Conservation (phyloP, 1,139 yeast genomes). For the Citeromyces hawaiiensis region DNA sequence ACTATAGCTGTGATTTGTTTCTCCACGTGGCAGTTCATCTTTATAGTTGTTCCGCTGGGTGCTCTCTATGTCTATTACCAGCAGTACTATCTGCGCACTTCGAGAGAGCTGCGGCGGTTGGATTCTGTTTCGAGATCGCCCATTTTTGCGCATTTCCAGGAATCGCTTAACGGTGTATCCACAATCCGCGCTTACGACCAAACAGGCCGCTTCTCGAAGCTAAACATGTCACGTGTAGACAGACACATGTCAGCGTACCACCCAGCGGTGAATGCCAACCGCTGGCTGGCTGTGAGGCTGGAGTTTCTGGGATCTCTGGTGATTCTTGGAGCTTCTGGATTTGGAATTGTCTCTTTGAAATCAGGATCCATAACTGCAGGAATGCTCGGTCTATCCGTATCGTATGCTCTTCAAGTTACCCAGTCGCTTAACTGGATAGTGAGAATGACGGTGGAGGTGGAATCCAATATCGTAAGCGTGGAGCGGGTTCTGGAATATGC, state of each 20-base stretch:
- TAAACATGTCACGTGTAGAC: slow-evolving; percentile 72
- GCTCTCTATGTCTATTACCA: slow-evolving; percentile 73
- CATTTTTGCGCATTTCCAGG: slow-evolving; percentile 93
- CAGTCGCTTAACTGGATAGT: slow-evolving; percentile 96
- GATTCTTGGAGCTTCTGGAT: slow-evolving; percentile 74
- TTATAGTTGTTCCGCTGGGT: slow-evolving; percentile 59
- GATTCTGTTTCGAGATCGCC: slow-evolving; percentile 93
- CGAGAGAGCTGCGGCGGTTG: slow-evolving; percentile 88
- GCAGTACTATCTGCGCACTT: slow-evolving; percentile 77
- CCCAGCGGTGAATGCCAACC: slow-evolving; percentile 86
- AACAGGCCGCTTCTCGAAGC: slow-evolving; percentile 51
- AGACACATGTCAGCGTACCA: slow-evolving; percentile 82
- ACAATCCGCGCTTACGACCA: slow-evolving; percentile 86
- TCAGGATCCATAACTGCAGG: slow-evolving; percentile 73
- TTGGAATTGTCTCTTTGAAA: slow-evolving; percentile 57
- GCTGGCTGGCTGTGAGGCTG: slow-evolving; percentile 93
- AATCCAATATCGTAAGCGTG: slow-evolving; percentile 91
- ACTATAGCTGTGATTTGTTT: slow-evolving; percentile 73
- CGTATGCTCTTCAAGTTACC: slow-evolving; percentile 85
- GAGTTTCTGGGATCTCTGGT: slow-evolving; percentile 85
- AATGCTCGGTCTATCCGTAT: slow-evolving; percentile 82
- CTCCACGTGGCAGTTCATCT: slow-evolving; percentile 79
- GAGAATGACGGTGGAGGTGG: slow-evolving; percentile 96
- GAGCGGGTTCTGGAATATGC: slow-evolving; percentile 91
- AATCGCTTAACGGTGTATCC: slow-evolving; percentile 78